phyloP scores from a whole-genome alignment of 78 protist species.

The Planoprotostelium fungivorum region DNA sequence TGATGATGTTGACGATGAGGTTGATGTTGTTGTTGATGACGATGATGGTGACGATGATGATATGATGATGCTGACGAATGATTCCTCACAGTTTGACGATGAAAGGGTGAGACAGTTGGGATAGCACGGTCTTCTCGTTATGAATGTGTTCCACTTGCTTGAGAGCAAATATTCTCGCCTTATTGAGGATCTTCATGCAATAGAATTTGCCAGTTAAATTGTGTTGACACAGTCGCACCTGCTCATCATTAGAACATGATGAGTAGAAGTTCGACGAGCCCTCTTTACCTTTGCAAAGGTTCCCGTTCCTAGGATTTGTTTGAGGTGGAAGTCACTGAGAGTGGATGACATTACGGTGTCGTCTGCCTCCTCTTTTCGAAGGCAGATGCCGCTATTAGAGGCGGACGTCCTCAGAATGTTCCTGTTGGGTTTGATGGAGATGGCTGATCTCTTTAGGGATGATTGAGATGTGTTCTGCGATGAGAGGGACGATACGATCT shows the following conservation, averaged over 20 bases:
- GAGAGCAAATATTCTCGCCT: conserved; percentile 66
- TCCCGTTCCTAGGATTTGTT: conserved; percentile 82
- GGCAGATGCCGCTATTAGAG: no score
- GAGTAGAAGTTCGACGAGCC: no score
- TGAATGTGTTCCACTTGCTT: conserved; percentile 63
- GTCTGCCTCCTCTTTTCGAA: no score
- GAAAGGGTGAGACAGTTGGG: conserved; percentile 74
- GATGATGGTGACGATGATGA: neutral
- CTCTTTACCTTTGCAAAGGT: conserved; percentile 82
- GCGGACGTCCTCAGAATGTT: no score
- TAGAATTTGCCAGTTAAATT: conserved; percentile 8
- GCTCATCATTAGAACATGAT: no score
- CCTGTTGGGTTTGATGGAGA: no score
- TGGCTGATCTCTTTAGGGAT: no score
- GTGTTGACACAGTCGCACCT: conserved; percentile 41
- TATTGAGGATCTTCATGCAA: conserved; percentile 81
- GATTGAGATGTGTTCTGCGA: no score
- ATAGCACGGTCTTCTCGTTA: conserved; percentile 75
- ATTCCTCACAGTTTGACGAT: conserved; percentile 72
- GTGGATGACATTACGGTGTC: no score
- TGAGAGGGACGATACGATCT: no score
- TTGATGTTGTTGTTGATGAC: neutral
- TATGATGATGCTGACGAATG: neutral
- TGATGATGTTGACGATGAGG: neutral
- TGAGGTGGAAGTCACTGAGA: conserved; percentile 82